Evolutionary conservation across 768 basidiomycete species (phyloP), one percentile per base, ranked within the genome.

Genomic region (Tephrocybe sp.): DNA sequence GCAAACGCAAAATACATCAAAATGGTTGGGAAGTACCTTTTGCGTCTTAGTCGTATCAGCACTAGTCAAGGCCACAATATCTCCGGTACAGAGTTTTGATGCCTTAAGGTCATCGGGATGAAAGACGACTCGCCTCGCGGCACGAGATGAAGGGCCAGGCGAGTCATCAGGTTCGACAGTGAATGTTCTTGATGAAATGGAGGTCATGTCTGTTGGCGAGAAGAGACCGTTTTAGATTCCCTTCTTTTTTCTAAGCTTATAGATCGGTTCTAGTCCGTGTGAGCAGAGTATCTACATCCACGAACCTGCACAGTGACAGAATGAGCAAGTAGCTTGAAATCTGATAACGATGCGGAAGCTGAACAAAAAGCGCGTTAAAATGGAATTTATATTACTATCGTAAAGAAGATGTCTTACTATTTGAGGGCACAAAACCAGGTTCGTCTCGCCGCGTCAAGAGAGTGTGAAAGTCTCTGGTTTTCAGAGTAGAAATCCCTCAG

Each of bases 1-100:
- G 53, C 54, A 36, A 57, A 30, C 44, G 12, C 13, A 39, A 30
- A 45, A 42, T n/a, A n/a, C n/a, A n/a, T 49, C 38, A 42, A 22
- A 31, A 19, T 24, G 22, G 37, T 45, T 39, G 31, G 19, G 15
- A 8, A 10, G 18, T 27, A 66, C 70, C 67, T 66, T 70, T 53
- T 45, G 52, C 41, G 57, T 45, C 31, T 38, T 52, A 40, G 57
- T 56, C 62, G 56, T 64, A 63, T 73, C 70, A 42, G 57, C 66
- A 23, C 65, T 68, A 41, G 72, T 70, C 63, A 91, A 59, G 54
- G 76, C 79, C 45, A 90, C 66, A 25, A 84, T 69, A 63, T 91
- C 89, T 13, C 87, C 87, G 30, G 88, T 85, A 46, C 71, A 78
- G 8, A 86, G 60, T 66, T 80, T 88, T 25, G 77, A 62, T 21